These are phyloP conservation scores for Diaporthe citri DNA, from an alignment of 2,329 filamentous ascomycete species.

Conservation along the genomic window DNA sequence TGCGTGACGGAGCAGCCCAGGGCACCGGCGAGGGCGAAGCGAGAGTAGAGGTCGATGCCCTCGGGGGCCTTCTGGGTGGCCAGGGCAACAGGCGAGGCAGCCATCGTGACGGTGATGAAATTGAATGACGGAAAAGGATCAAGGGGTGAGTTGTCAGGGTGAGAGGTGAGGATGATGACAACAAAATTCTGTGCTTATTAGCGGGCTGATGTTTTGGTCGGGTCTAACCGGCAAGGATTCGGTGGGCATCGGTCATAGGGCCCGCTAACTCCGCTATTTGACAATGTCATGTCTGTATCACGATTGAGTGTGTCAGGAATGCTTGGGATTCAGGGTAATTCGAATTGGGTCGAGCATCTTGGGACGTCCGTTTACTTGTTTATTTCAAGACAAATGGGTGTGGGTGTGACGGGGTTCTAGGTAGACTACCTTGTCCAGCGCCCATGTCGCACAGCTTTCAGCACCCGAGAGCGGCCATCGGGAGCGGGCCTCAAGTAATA, in stretches of 20 bases:
- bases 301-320: conserved; percentile 3
- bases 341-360: not conserved
- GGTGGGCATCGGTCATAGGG: not conserved
- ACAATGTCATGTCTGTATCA: not conserved
- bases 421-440: too few relatives aligned
- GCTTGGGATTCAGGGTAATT: not conserved
- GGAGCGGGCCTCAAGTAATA: too few relatives aligned
- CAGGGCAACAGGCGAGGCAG: conserved; percentile 9
- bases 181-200: not conserved
- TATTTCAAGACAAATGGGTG: too few relatives aligned
- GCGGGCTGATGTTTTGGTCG: not conserved
- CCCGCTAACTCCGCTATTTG: conserved; percentile 14
- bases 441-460: too few relatives aligned
- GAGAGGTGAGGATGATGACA: conserved; percentile 3
- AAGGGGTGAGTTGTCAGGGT: not conserved
- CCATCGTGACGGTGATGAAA: not conserved
- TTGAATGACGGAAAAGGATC: not conserved
- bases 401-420: too few relatives aligned
- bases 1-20: conserved; percentile 99
- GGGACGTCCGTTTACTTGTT: not conserved
- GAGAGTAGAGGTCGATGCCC: conserved; percentile 83
- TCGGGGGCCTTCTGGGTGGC: conserved; percentile 47
- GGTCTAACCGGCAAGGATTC: conserved; percentile 19
- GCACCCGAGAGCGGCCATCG: too few relatives aligned
- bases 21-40: conserved; percentile 97